These are phyloP conservation scores for Chlorella sp. DNA, from an alignment of 139 green algal species.

Conservation along the genomic window DNA sequence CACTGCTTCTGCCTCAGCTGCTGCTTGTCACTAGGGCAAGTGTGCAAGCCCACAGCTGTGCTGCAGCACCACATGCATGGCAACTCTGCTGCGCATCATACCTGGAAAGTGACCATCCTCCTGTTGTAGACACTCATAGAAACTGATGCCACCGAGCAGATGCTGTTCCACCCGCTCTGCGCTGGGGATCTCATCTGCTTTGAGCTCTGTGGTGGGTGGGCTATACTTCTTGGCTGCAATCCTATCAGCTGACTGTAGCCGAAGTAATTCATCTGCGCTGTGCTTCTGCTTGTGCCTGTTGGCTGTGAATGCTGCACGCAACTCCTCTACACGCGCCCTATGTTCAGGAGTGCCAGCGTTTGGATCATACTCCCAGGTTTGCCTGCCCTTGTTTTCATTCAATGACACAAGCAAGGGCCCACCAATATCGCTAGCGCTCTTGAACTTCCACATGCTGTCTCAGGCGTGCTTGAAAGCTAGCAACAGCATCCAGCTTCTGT, in stretches of 20 bases:
- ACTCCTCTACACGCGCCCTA: conserved; percentile 45
- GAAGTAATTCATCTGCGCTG: conserved; percentile 81
- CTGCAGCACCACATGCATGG: too few species aligned
- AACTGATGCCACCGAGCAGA: conserved; percentile 60
- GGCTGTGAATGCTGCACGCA: conserved; percentile 50
- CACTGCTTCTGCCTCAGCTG: too few species aligned
- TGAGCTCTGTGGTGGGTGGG: neutral
- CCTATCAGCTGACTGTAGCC: conserved; percentile 39
- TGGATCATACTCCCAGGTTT: conserved; percentile 81
- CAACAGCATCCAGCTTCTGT: too few species aligned
- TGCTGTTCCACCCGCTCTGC: conserved; percentile 31
- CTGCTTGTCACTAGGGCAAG: too few species aligned
- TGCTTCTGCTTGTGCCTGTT: conserved; percentile 67
- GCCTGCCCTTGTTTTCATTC: too few species aligned
- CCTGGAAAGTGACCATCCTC: conserved; percentile 94
- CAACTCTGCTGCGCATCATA: too few species aligned
- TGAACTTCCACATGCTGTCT: too few species aligned
- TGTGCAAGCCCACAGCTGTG: too few species aligned
- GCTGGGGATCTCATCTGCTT: too few species aligned
- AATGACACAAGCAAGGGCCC: too few species aligned
- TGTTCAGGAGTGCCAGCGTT: conserved; percentile 60
- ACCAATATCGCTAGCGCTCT: too few species aligned
- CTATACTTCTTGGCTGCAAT: neutral
- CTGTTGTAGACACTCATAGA: conserved; percentile 78
- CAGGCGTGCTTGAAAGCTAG: too few species aligned